These are phyloP conservation scores for Volvariella surrecta DNA, from an alignment of 1,284 basidiomycete species.

Conservation along the genomic window DNA sequence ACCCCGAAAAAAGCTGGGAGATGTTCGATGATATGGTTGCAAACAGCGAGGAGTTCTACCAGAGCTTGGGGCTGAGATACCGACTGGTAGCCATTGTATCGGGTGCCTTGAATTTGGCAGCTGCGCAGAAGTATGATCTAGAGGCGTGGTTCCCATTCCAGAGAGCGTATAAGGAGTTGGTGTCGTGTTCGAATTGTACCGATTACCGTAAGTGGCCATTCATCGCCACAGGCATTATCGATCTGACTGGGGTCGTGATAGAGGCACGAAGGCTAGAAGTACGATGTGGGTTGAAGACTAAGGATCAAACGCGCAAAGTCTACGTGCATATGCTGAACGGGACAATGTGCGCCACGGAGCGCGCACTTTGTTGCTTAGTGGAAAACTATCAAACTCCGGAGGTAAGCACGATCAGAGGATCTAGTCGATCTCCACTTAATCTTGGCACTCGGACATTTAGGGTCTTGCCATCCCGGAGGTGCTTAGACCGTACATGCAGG, in stretches of 20 bases:
- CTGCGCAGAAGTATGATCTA: constrained; percentile 94
- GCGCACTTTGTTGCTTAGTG: constrained; percentile 94
- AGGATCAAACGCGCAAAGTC: constrained; percentile 80
- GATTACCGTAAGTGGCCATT: constrained; percentile 73
- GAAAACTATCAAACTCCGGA: constrained; percentile 98
- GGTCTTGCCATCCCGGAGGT: constrained; percentile 86
- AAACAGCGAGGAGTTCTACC: constrained; percentile 92
- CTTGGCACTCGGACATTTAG: constrained; percentile 27
- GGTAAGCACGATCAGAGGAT: constrained; percentile 35
- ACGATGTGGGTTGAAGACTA: constrained; percentile 81
- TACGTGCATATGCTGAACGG: constrained; percentile 99
- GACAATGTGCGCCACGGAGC: constrained; percentile 94
- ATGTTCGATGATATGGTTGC: constrained; percentile 90
- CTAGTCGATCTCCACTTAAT: constrained; percentile 5
- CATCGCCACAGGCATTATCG: constrained; percentile 3
- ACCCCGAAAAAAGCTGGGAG: constrained; percentile 90
- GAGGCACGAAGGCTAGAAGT: constrained; percentile 89
- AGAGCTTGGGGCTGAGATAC: constrained; percentile 88
- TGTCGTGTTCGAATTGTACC: constrained; percentile 90
- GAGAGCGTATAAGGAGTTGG: constrained; percentile 91
- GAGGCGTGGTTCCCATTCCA: constrained; percentile 99
- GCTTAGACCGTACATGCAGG: constrained; percentile 92
- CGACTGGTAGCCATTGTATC: constrained; percentile 95
- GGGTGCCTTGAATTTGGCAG: constrained; percentile 93
- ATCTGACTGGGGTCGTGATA: constrained; percentile 23